Conservation (phyloP, 1,284 basidiomycete species). For the Ganoderma sinense region DNA sequence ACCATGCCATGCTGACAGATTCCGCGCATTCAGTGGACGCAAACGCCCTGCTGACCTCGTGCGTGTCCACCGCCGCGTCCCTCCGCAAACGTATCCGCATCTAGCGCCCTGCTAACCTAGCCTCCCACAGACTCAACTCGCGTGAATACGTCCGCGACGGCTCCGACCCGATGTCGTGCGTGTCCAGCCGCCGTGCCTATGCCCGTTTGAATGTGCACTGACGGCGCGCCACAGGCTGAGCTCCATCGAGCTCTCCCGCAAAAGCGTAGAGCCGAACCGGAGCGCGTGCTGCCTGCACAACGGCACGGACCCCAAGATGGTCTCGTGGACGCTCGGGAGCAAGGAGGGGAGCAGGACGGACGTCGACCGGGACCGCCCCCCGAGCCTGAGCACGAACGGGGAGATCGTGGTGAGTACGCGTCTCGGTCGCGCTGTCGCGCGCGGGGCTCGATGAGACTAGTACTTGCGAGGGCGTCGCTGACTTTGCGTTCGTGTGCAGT, state of each 20-base stretch:
- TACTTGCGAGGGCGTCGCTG: too few species aligned
- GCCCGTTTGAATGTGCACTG: too few species aligned
- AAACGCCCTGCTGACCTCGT: background rate
- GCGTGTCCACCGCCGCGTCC: background rate
- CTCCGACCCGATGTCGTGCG: background rate
- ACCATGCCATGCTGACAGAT: background rate
- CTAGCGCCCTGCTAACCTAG: background rate
- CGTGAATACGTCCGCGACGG: background rate
- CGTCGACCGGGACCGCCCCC: background rate
- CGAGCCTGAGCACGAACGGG: background rate
- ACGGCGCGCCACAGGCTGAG: too few species aligned
- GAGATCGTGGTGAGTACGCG: background rate
- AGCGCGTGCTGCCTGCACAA: background rate
- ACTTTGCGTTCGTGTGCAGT: background rate
- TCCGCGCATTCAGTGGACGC: background rate
- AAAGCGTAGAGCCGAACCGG: too few species aligned
- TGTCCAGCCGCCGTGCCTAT: too few species aligned
- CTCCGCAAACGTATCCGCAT: background rate
- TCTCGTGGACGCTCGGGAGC: background rate
- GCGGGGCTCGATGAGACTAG: too few species aligned
- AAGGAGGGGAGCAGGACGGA: background rate
- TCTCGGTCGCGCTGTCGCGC: too few species aligned
- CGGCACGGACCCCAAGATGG: background rate
- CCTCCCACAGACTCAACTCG: background rate
- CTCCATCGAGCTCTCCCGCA: too few species aligned